These are phyloP conservation scores for Podila minutissima DNA, from an alignment of 192 early-diverging fungal species.

Conservation along the genomic window DNA sequence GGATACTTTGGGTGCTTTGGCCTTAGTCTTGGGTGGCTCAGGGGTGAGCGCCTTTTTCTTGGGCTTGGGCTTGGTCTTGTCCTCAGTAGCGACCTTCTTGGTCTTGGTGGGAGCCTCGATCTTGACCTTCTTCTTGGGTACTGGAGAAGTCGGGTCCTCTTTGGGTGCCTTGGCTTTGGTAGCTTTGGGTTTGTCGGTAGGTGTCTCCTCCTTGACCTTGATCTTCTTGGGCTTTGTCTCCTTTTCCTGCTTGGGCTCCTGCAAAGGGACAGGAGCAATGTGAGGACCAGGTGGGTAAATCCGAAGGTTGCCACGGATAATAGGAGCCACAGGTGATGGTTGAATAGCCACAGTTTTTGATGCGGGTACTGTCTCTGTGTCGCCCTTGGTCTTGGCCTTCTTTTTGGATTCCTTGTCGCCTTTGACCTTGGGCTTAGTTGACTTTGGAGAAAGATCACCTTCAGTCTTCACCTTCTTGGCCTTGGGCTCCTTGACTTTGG, in stretches of 20 bases:
- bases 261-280: constrained; percentile 6
- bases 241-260: neutral
- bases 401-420: neutral
- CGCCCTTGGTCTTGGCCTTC: constrained; percentile 7
- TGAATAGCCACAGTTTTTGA: constrained; percentile 2
- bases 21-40: constrained; percentile 12
- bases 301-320: constrained; percentile 46
- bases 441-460: constrained; percentile 1
- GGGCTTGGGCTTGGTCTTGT: constrained; percentile 1
- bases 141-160: neutral
- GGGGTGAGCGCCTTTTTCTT: neutral
- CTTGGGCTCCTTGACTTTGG: constrained; percentile 17
- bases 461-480: constrained; percentile 34
- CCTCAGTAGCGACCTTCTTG: neutral
- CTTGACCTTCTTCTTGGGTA: constrained; percentile 3
- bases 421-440: constrained; percentile 18
- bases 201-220: neutral
- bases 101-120: neutral
- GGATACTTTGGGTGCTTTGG: neutral
- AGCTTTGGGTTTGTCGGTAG: neutral
- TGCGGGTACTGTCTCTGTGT: neutral
- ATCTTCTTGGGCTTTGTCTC: constrained; percentile 6
- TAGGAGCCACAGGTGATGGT: constrained; percentile 24
- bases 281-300: constrained; percentile 49
- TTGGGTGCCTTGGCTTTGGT: constrained; percentile 7